phyloP scores from a whole-genome alignment of 192 early-diverging fungal genomes.

The Allomyces macrogynus region DNA sequence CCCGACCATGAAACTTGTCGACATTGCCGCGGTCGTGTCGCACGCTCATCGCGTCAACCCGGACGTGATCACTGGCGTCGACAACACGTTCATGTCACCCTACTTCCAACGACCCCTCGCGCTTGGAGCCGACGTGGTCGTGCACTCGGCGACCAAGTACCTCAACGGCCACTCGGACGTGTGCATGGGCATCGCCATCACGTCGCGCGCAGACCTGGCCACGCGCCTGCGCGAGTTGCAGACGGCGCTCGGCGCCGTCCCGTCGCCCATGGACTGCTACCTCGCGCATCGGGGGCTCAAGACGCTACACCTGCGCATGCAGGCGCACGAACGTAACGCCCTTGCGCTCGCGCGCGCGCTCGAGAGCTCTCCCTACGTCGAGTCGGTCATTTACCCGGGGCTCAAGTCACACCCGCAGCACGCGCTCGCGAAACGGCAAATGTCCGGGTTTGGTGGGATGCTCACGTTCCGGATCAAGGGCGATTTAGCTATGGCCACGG shows the following conservation, averaged over 20 bases:
- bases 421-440: slow-evolving; percentile 67
- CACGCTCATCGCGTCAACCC: slow-evolving; percentile 38
- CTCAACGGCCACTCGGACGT: slow-evolving; percentile 98
- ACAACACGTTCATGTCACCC: slow-evolving; percentile 73
- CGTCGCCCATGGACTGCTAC: slow-evolving; percentile 87
- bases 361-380: slow-evolving; percentile 46
- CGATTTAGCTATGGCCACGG: slow-evolving; percentile 52
- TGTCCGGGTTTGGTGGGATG: slow-evolving; percentile 91
- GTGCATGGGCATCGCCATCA: slow-evolving; percentile 88
- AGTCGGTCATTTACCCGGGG: slow-evolving; percentile 83
- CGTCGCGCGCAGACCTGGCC: slow-evolving; percentile 46
- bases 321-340: slow-evolving; percentile 70
- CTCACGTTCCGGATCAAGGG: slow-evolving; percentile 81
- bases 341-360: slow-evolving; percentile 59
- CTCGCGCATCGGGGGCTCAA: slow-evolving; percentile 85
- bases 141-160: slow-evolving; percentile 98
- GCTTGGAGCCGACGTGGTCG: slow-evolving; percentile 86
- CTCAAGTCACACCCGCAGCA: slow-evolving; percentile 79
- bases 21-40: slow-evolving; percentile 46
- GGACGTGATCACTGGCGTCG: slow-evolving; percentile 41
- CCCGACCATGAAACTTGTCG: slow-evolving; percentile 61
- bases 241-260: slow-evolving; percentile 88
- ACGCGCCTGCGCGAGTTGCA: slow-evolving; percentile 74
- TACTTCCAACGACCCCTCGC: slow-evolving; percentile 76
- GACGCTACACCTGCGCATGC: slow-evolving; percentile 92